Evolutionary conservation across 75 land plant genomes (phyloP).

Genomic region (Chamaecyparis obtusa): DNA sequence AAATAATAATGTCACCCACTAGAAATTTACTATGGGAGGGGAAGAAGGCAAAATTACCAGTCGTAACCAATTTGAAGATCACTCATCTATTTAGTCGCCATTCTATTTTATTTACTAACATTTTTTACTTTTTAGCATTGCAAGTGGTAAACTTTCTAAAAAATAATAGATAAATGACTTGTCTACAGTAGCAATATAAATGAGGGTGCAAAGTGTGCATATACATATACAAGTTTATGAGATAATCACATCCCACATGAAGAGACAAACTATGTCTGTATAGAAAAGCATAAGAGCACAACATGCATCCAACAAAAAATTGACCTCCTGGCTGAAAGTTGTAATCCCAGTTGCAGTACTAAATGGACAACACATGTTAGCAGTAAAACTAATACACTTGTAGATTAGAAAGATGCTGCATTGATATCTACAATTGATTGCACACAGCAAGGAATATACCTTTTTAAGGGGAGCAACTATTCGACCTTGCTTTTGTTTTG

Average conservation of each 20-base stretch:
- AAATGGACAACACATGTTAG: not conserved
- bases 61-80: not conserved
- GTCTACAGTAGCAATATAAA: not conserved
- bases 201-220: not conserved
- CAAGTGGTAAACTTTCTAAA: not conserved
- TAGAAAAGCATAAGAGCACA: not conserved
- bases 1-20: no score
- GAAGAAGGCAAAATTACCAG: not conserved
- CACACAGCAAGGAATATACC: constrained; percentile 35
- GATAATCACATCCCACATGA: not conserved
- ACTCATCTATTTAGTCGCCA: not conserved
- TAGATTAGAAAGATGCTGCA: not conserved
- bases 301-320: not conserved
- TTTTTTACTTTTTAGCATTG: not conserved
- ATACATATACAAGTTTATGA: not conserved
- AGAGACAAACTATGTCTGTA: not conserved
- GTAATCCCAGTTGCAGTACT: not conserved
- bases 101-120: not conserved
- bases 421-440: not conserved
- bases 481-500: constrained; percentile 65
- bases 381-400: not conserved
- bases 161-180: not conserved
- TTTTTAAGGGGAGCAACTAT: constrained; percentile 82
- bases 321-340: not conserved
- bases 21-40: no score